Percentiles rank a stretch among this genome's conserved stretches.
Evolutionary conservation across 2,329 filamentous ascomycete genomes (phyloP).

Genomic region (Colletotrichum scovillei): DNA sequence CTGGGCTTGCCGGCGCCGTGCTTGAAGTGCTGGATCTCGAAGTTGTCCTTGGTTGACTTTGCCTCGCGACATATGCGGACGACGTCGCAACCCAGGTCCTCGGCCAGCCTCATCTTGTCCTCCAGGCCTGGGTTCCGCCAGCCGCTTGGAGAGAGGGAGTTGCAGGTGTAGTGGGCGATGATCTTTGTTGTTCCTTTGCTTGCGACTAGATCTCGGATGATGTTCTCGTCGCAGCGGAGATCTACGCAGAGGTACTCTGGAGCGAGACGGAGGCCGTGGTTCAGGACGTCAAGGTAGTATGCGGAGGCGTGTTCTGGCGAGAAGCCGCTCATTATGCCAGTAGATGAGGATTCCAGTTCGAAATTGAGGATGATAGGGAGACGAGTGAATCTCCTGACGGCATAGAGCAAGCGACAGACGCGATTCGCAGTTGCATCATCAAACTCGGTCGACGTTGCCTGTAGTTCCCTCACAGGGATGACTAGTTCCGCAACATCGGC

Average conservation of each 20-base stretch:
- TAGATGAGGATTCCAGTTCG: slow-evolving; percentile 38
- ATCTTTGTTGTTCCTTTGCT: slow-evolving; percentile 67
- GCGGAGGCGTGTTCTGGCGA: slow-evolving; percentile 40
- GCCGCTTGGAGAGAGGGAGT: slow-evolving; percentile 49
- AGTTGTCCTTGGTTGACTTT: slow-evolving; percentile 68
- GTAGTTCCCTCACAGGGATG: slow-evolving; percentile 43
- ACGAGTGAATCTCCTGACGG: slow-evolving; percentile 70
- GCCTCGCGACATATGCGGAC: slow-evolving; percentile 71
- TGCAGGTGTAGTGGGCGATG: slow-evolving; percentile 65
- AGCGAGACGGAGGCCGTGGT: slow-evolving; percentile 69
- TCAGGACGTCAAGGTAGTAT: slow-evolving; percentile 65
- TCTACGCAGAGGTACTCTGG: slow-evolving; percentile 74
- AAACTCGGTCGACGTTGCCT: slow-evolving; percentile 41
- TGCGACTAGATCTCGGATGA: slow-evolving; percentile 61
- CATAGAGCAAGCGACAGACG: slow-evolving; percentile 68
- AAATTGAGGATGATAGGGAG: slow-evolving; percentile 68
- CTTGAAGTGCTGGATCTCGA: slow-evolving; percentile 67
- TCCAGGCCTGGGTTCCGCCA: slow-evolving; percentile 69
- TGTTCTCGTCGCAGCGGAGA: slow-evolving; percentile 63
- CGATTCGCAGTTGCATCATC: slow-evolving; percentile 51
- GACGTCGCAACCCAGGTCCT: slow-evolving; percentile 68
- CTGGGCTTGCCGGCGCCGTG: slow-evolving; percentile 56
- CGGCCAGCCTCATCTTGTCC: slow-evolving; percentile 67
- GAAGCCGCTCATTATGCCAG: background rate
- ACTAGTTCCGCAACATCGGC: slow-evolving; percentile 74